These are phyloP conservation scores for Novymonas esmeraldas DNA, from an alignment of 208 protist genomes.

Conservation along the genomic window DNA sequence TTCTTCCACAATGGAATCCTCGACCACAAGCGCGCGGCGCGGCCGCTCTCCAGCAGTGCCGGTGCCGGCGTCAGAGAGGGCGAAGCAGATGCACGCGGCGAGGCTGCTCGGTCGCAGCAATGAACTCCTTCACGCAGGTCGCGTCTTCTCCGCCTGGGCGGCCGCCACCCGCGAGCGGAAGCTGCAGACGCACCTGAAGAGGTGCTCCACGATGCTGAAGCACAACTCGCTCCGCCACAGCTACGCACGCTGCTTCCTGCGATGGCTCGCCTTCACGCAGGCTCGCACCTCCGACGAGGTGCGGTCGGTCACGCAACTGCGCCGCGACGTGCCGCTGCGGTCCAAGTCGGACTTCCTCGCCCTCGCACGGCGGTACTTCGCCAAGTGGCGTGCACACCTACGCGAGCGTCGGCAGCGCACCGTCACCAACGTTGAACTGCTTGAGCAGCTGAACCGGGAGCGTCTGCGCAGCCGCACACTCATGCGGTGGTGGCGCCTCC, in stretches of 20 bases:
- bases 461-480: slow-evolving; percentile 27
- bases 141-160: slow-evolving; percentile 42
- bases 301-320: slow-evolving; percentile 19
- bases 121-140: slow-evolving; percentile 16
- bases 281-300: slow-evolving; percentile 15
- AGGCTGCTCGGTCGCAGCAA: slow-evolving; percentile 24
- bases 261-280: slow-evolving; percentile 64
- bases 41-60: background rate
- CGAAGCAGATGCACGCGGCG: slow-evolving; percentile 3
- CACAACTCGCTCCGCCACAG: slow-evolving; percentile 41
- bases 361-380: slow-evolving; percentile 63
- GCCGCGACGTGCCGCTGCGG: slow-evolving; percentile 57
- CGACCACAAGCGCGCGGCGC: background rate
- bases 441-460: slow-evolving; percentile 48
- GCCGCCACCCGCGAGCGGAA: slow-evolving; percentile 38
- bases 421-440: slow-evolving; percentile 42
- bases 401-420: slow-evolving; percentile 52
- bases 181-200: slow-evolving; percentile 54
- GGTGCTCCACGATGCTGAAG: slow-evolving; percentile 70
- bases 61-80: slow-evolving; percentile 11
- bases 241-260: slow-evolving; percentile 57
- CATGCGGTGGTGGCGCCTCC: slow-evolving; percentile 30
- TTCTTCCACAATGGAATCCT: background rate
- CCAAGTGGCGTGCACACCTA: slow-evolving; percentile 56
- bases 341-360: slow-evolving; percentile 58